Evolutionary conservation across 83 land plant species (phyloP).

Genomic region (Thuja plicata): DNA sequence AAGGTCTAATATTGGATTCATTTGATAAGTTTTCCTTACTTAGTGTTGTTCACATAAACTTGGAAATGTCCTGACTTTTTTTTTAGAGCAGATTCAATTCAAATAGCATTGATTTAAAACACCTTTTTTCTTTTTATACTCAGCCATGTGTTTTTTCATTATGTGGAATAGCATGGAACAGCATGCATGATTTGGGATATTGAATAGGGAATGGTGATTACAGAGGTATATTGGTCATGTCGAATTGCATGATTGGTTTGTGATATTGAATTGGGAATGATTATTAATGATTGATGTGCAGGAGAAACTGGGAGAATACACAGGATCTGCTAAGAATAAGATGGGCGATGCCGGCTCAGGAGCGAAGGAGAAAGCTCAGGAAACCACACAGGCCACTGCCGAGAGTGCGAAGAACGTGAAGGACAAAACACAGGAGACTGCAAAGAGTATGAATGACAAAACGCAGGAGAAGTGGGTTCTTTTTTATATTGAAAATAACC

Average conservation of each 20-base stretch:
- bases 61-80: too few relatives aligned
- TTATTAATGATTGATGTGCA: not conserved
- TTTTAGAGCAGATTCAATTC: too few relatives aligned
- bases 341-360: not conserved
- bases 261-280: too few relatives aligned
- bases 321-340: not conserved
- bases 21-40: too few relatives aligned
- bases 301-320: not conserved
- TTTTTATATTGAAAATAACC: not conserved
- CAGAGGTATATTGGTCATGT: not conserved
- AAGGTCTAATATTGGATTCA: too few relatives aligned
- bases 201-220: too few relatives aligned
- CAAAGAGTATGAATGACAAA: not conserved
- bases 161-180: too few relatives aligned
- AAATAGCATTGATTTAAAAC: too few relatives aligned
- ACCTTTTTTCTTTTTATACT: too few relatives aligned
- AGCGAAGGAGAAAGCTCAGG: not conserved
- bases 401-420: not conserved
- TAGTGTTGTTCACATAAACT: too few relatives aligned
- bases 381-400: not conserved
- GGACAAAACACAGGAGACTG: not conserved
- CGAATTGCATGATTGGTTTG: too few relatives aligned
- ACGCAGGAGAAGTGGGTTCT: slow-evolving; percentile 5
- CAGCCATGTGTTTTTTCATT: too few relatives aligned
- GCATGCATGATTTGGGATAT: not conserved